Percentiles rank a stretch among this genome's conserved stretches.
phyloP scores from a whole-genome alignment of 83 land plant species.

The Picea abies region DNA sequence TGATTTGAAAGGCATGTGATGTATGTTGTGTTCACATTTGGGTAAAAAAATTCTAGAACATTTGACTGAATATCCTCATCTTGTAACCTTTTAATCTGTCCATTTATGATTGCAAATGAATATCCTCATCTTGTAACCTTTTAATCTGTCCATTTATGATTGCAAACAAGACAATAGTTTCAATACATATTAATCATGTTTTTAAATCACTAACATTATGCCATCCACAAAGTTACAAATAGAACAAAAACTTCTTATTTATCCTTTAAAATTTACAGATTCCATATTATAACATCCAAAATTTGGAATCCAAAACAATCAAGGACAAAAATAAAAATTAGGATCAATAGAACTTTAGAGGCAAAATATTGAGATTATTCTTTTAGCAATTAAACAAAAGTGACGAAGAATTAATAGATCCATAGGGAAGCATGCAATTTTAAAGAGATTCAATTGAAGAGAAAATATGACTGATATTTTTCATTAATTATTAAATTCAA shows the following conservation, averaged over 20 bases:
- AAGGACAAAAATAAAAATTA: too few relatives aligned
- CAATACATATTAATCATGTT: background rate
- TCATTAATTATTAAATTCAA: too few relatives aligned
- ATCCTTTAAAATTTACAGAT: background rate
- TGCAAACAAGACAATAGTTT: slow-evolving; percentile 33
- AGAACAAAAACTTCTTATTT: background rate
- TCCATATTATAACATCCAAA: background rate
- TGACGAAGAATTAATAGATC: too few relatives aligned
- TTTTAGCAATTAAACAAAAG: too few relatives aligned
- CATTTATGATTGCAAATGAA: slow-evolving; percentile 82
- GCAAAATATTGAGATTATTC: too few relatives aligned
- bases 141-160: slow-evolving; percentile 89
- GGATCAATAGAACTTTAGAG: too few relatives aligned
- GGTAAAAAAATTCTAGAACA: slow-evolving; percentile 86
- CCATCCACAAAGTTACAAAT: too few relatives aligned
- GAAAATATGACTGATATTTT: too few relatives aligned
- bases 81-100: slow-evolving; percentile 80
- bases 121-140: slow-evolving; percentile 90
- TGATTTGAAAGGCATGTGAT: slow-evolving; percentile 96
- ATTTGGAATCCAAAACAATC: background rate
- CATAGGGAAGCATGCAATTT: too few relatives aligned
- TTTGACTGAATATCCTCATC: slow-evolving; percentile 98
- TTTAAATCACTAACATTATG: background rate
- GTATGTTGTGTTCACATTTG: slow-evolving; percentile 85
- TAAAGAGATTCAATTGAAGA: too few relatives aligned